Conservation (phyloP, 129 eudicot genomes). For the Escallonia rubra region DNA sequence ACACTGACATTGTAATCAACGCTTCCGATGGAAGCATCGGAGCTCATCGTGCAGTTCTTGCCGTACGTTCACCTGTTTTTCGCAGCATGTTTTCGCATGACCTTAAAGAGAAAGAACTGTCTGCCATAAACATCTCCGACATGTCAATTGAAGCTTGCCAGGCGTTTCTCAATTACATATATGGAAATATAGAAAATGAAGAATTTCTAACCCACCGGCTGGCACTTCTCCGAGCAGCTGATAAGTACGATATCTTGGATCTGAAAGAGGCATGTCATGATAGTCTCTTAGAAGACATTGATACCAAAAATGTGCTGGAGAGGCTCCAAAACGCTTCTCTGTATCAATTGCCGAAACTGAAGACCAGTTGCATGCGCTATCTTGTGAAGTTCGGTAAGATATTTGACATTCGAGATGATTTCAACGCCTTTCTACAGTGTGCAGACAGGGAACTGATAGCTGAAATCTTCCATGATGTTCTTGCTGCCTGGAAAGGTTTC, state of each 20-base stretch:
- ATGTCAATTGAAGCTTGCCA: slow-evolving; percentile 81
- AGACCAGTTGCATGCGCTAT: slow-evolving; percentile 75
- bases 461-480: slow-evolving; percentile 81
- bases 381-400: slow-evolving; percentile 92
- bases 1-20: slow-evolving; percentile 71
- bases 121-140: slow-evolving; percentile 71
- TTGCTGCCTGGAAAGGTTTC: slow-evolving; percentile 93
- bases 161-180: slow-evolving; percentile 65
- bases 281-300: slow-evolving; percentile 81
- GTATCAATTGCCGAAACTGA: slow-evolving; percentile 68
- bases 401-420: slow-evolving; percentile 73
- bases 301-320: slow-evolving; percentile 73
- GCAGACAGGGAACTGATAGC: slow-evolving; percentile 83
- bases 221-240: slow-evolving; percentile 84
- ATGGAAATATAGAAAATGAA: slow-evolving; percentile 57
- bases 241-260: slow-evolving; percentile 76
- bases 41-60: slow-evolving; percentile 93
- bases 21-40: slow-evolving; percentile 68
- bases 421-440: slow-evolving; percentile 53
- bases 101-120: slow-evolving; percentile 76
- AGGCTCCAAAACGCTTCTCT: slow-evolving; percentile 80
- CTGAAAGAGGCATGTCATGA: slow-evolving; percentile 85
- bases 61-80: slow-evolving; percentile 86
- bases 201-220: slow-evolving; percentile 68
- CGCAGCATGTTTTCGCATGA: slow-evolving; percentile 90